These are phyloP conservation scores for Boletus coccyginus DNA, from an alignment of 768 basidiomycete species.

Conservation along the genomic window DNA sequence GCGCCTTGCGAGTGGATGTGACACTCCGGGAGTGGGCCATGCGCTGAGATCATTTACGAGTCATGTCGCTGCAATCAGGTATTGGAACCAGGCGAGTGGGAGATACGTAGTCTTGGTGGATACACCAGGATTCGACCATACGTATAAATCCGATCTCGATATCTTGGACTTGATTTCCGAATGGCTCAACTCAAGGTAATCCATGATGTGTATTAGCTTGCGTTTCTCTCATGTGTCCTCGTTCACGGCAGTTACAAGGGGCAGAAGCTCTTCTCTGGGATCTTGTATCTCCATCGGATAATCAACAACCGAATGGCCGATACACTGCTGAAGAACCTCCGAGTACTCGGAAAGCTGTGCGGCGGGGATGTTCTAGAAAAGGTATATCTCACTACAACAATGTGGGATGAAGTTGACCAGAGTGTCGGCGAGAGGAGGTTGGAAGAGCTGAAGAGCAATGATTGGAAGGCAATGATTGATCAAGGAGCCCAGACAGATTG, in stretches of 20 bases:
- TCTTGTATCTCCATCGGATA: slow-evolving; percentile 42
- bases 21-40: slow-evolving; percentile 2
- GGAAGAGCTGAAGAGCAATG: slow-evolving; percentile 3
- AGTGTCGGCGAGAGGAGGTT: slow-evolving; percentile 18
- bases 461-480: slow-evolving; percentile 9
- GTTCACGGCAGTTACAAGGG: slow-evolving; percentile 3
- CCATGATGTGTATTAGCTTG: background rate
- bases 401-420: too few relatives aligned
- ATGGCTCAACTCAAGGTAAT: slow-evolving; percentile 1
- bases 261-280: slow-evolving; percentile 26
- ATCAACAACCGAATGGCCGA: slow-evolving; percentile 37
- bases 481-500: slow-evolving; percentile 7
- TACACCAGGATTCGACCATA: slow-evolving; percentile 25
- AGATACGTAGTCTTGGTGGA: slow-evolving; percentile 20
- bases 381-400: too few relatives aligned
- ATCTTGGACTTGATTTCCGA: too few relatives aligned
- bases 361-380: too few relatives aligned
- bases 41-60: slow-evolving; percentile 9
- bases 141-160: slow-evolving; percentile 11
- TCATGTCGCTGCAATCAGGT: slow-evolving; percentile 2
- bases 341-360: too few relatives aligned
- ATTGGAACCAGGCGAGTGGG: background rate
- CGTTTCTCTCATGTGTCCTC: background rate
- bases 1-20: background rate
- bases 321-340: background rate